These are phyloP conservation scores for Juncus effusus DNA, from an alignment of 176 grass and related monocot species.

Conservation along the genomic window DNA sequence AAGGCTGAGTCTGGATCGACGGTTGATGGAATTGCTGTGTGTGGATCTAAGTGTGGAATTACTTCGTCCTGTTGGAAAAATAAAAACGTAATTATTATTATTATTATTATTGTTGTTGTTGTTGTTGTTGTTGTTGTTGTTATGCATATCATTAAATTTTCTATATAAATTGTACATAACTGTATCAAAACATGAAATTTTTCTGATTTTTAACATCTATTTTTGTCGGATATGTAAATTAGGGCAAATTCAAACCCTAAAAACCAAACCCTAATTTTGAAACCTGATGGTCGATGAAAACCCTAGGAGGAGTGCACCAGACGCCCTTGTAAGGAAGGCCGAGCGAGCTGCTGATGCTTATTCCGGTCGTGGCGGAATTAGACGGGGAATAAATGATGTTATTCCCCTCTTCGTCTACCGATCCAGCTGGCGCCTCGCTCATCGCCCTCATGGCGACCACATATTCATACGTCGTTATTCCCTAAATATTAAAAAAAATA, in stretches of 20 bases:
- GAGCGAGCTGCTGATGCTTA: slow-evolving; percentile 85
- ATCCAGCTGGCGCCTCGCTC: slow-evolving; percentile 75
- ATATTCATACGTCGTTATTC: slow-evolving; percentile 96
- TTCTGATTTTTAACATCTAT: too few relatives aligned
- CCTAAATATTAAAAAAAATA: slow-evolving; percentile 60
- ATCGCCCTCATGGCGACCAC: slow-evolving; percentile 98
- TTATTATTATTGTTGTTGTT: too few relatives aligned
- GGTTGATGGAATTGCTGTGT: slow-evolving; percentile 73
- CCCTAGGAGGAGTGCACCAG: slow-evolving; percentile 97
- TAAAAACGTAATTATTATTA: slow-evolving; percentile 5
- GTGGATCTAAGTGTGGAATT: slow-evolving; percentile 84
- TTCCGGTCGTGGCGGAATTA: slow-evolving; percentile 94
- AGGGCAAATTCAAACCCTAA: neutral
- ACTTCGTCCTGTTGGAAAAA: slow-evolving; percentile 65
- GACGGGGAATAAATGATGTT: slow-evolving; percentile 81
- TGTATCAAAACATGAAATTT: too few relatives aligned
- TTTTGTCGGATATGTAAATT: neutral
- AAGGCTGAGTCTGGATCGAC: slow-evolving; percentile 78
- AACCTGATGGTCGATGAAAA: slow-evolving; percentile 79
- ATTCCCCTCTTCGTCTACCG: slow-evolving; percentile 71
- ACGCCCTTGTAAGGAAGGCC: slow-evolving; percentile 88
- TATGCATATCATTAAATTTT: too few relatives aligned
- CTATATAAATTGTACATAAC: too few relatives aligned
- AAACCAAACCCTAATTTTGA: neutral
- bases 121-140: too few relatives aligned